Percentiles rank a stretch among this genome's conserved stretches.
Conservation (phyloP, 164 flowering plant genomes). For the Annona squamosa region DNA sequence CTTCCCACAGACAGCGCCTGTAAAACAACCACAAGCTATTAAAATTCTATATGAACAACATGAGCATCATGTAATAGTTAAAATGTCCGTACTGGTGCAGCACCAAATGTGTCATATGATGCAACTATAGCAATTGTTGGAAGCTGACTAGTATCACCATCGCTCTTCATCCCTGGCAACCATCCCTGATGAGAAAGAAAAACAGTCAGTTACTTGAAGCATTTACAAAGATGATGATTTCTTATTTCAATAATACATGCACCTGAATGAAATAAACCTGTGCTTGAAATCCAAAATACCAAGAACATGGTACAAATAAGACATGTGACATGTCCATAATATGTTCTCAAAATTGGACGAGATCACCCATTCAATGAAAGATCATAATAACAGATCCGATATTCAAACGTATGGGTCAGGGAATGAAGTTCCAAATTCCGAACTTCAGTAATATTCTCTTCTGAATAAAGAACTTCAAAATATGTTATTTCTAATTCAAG, state of each 20-base stretch:
- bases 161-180: conserved; percentile 82
- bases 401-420: too few species aligned
- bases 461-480: too few species aligned
- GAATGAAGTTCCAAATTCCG: too few species aligned
- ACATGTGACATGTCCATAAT: too few species aligned
- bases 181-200: conserved; percentile 59
- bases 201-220: too few species aligned
- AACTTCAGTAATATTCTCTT: too few species aligned
- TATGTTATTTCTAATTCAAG: too few species aligned
- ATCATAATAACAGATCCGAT: too few species aligned
- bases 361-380: too few species aligned
- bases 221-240: neutral
- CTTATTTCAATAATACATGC: neutral
- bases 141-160: conserved; percentile 86
- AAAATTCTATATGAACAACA: conserved; percentile 2
- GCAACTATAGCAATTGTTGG: conserved; percentile 99
- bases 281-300: neutral
- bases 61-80: neutral
- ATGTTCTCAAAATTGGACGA: too few species aligned
- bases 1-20: conserved; percentile 93
- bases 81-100: conserved; percentile 66
- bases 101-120: conserved; percentile 97
- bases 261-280: neutral
- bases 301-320: too few species aligned
- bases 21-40: conserved; percentile 6